Evolutionary conservation across 306 rosid genomes (phyloP).

Genomic region (Hylodesmum podocarpum): DNA sequence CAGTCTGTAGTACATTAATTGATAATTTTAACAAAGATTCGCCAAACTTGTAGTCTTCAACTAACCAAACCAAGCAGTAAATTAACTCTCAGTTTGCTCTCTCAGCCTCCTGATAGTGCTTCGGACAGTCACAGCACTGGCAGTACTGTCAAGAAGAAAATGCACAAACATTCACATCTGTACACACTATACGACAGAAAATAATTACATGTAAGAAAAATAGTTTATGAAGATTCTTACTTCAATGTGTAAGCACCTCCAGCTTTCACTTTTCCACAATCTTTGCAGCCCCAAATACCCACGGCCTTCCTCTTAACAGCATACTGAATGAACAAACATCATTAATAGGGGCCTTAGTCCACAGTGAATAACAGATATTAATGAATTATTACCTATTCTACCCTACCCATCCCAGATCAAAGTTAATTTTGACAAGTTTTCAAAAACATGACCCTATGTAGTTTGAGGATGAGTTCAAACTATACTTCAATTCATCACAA

Average conservation of each 20-base stretch:
- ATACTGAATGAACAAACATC: slow-evolving; percentile 38
- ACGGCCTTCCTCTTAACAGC: slow-evolving; percentile 84
- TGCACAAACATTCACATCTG: background rate
- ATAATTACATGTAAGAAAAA: background rate
- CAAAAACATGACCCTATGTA: background rate
- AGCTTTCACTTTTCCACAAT: slow-evolving; percentile 82
- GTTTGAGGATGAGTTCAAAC: too few species aligned
- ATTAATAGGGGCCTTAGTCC: background rate
- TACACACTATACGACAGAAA: background rate
- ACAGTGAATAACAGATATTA: background rate
- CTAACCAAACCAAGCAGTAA: background rate
- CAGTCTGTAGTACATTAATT: too few species aligned
- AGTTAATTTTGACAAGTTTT: background rate
- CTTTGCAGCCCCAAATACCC: slow-evolving; percentile 90
- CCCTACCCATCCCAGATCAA: background rate
- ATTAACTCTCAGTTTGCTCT: slow-evolving; percentile 81
- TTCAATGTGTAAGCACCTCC: slow-evolving; percentile 87
- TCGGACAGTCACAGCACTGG: slow-evolving; percentile 71
- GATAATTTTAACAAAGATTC: background rate
- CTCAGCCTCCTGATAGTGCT: slow-evolving; percentile 82
- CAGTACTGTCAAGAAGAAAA: slow-evolving; percentile 53
- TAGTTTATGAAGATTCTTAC: slow-evolving; percentile 28
- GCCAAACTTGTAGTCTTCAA: background rate
- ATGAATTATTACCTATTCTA: too few species aligned
- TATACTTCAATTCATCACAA: background rate